Base-by-base conservation (phyloP, 2,329 filamentous ascomycete species). In the Penicillium sp. region DNA sequence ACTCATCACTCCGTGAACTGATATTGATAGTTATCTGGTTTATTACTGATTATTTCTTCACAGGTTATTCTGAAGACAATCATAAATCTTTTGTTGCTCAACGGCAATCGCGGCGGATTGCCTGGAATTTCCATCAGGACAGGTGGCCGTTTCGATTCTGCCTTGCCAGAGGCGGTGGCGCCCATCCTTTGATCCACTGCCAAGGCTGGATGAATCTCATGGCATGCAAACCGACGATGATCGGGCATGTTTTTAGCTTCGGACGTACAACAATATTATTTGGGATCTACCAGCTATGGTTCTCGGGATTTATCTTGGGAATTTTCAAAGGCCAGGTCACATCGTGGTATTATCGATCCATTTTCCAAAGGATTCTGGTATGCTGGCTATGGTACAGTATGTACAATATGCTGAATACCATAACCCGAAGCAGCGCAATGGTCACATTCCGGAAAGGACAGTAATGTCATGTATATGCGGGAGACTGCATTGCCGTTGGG, bases 331-430 rank as follows among this genome's bases (percentile, higher is more conserved):
- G 22, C 8, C 16, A 35, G 16, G 16, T 41, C 44, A 28, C 13
- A 31, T 41, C 16, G 50, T 50, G 46, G 47, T 48, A 51, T 55
- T 59, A 37, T 45, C 29, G 28, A 29, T 13, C 7, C 46, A 38
- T 46, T 46, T 48, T 44, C 40, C 28, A 33, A 22, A n/a, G 30
- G 31, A 38, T 49, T 50, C 46, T 18, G 47, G 47, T 52, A 40
- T 47, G 55, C 25, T 34, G 8, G 27, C 31, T 49, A 49, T 43
- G 39, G 34, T 42, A 35, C 14, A 47, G 53, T 59, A 59, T 59
- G 53, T 50, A 35, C n/a, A 47, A 52, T 59, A 59, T 59, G 53
- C 50, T 54, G 44, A 53, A 61, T 61, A 61, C 57, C 57, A 56
- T 55, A 50, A 46, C 22, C 41, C 27, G 25, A 36, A 49, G n/a